phyloP scores from a whole-genome alignment of 2,329 filamentous ascomycete genomes.

The Daldinia sp. region DNA sequence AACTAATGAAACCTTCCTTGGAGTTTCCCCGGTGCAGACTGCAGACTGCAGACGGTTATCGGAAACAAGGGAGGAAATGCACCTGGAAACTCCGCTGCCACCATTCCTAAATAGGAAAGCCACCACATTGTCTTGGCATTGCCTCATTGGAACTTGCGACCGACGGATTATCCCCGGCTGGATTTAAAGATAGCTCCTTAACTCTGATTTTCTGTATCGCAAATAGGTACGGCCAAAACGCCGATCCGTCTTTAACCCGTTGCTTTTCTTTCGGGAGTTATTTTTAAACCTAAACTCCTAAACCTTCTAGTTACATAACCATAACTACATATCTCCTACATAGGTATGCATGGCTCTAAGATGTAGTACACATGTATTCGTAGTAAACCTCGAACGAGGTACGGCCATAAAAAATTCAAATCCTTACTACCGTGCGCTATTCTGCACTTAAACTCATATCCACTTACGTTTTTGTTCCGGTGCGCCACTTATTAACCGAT shows the following conservation, averaged over 20 bases:
- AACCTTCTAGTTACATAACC: background rate
- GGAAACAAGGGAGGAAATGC: slow-evolving; percentile 37
- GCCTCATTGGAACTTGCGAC: slow-evolving; percentile 19
- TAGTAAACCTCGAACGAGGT: background rate
- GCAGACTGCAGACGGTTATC: slow-evolving; percentile 27
- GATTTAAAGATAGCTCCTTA: slow-evolving; percentile 40
- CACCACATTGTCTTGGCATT: slow-evolving; percentile 22
- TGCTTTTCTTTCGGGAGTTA: slow-evolving; percentile 31
- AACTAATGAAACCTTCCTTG: slow-evolving; percentile 12
- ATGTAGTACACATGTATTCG: too few species aligned
- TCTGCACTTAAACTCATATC: background rate
- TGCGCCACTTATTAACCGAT: slow-evolving; percentile 22
- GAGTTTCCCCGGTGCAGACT: slow-evolving; percentile 13
- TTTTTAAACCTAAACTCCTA: slow-evolving; percentile 35
- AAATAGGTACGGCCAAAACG: slow-evolving; percentile 15
- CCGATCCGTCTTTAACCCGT: slow-evolving; percentile 3
- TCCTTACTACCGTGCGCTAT: background rate
- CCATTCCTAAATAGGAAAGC: slow-evolving; percentile 5
- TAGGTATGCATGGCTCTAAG: background rate
- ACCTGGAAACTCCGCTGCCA: slow-evolving; percentile 37
- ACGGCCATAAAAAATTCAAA: slow-evolving; percentile 20
- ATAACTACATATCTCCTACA: background rate
- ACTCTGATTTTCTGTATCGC: background rate
- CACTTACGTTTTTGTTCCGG: slow-evolving; percentile 17
- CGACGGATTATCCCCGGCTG: slow-evolving; percentile 29